Evolutionary conservation across 768 basidiomycete species (phyloP).

Genomic region (Agrocybe chaxingu): DNA sequence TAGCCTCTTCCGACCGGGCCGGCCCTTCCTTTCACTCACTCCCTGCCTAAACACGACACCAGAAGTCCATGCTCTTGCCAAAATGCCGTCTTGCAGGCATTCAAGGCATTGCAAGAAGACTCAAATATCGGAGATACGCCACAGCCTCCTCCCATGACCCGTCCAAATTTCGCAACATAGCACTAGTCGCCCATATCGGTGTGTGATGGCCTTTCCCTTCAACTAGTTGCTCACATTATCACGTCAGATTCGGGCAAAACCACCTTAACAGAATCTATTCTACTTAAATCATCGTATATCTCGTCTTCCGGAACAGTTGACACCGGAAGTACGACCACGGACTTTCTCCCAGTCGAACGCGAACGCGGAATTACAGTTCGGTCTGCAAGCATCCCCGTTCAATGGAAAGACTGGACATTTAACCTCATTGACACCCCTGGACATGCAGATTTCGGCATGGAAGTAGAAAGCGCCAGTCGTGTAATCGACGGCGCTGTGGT

Average conservation of each 20-base stretch:
- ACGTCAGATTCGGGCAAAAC: constrained; percentile 82
- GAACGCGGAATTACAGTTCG: constrained; percentile 92
- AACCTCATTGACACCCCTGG: constrained; percentile 91
- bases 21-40: no score
- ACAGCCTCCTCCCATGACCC: constrained; percentile 31
- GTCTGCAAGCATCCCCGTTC: constrained; percentile 86
- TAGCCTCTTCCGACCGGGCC: background rate
- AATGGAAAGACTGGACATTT: constrained; percentile 81
- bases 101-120: background rate
- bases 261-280: constrained; percentile 83
- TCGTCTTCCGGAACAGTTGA: constrained; percentile 79
- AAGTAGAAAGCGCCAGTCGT: constrained; percentile 89
- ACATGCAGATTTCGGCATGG: constrained; percentile 96
- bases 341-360: constrained; percentile 85
- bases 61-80: constrained; percentile 17
- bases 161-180: constrained; percentile 67
- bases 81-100: constrained; percentile 19
- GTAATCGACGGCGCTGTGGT: constrained; percentile 89
- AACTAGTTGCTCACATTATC: background rate
- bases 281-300: constrained; percentile 72
- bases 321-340: constrained; percentile 86
- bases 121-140: constrained; percentile 24
- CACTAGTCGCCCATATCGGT: constrained; percentile 90
- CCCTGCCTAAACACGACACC: no score
- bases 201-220: constrained; percentile 12